Percentiles rank a stretch among this genome's conserved stretches.
Evolutionary conservation across 257 asterid species (phyloP).

Genomic region (Lycium ferocissimum): DNA sequence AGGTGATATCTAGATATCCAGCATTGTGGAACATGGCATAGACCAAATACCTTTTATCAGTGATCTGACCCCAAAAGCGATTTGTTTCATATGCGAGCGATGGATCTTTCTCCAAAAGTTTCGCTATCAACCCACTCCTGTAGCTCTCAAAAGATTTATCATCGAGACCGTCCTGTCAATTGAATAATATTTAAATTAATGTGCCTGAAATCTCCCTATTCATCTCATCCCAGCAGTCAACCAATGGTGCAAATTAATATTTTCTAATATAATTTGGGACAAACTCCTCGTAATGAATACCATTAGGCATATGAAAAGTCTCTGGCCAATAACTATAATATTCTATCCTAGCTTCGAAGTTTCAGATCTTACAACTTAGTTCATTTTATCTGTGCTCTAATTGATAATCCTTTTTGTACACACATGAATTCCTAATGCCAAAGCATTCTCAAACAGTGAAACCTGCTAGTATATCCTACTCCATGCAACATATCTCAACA

Average conservation of each 20-base stretch:
- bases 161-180: conserved; percentile 71
- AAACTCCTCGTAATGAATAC: neutral
- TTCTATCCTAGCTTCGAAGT: neutral
- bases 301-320: neutral
- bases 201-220: conserved; percentile 3
- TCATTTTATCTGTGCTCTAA: neutral
- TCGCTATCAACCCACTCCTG: conserved; percentile 74
- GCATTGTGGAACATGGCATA: neutral
- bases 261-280: conserved; percentile 1
- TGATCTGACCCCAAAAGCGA: conserved; percentile 90
- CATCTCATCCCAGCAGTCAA: neutral
- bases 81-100: conserved; percentile 85
- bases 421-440: neutral
- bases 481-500: neutral
- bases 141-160: conserved; percentile 78
- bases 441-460: neutral
- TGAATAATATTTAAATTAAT: conserved; percentile 34
- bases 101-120: conserved; percentile 97
- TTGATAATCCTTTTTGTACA: neutral
- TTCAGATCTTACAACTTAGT: neutral
- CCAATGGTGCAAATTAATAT: neutral
- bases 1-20: conserved; percentile 2
- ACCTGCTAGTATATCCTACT: neutral
- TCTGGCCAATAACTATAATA: neutral
- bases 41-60: conserved; percentile 76